Evolutionary conservation across 345 rosid species (phyloP), one percentile per base, ranked within the genome.

Genomic region (Camelina neglecta): DNA sequence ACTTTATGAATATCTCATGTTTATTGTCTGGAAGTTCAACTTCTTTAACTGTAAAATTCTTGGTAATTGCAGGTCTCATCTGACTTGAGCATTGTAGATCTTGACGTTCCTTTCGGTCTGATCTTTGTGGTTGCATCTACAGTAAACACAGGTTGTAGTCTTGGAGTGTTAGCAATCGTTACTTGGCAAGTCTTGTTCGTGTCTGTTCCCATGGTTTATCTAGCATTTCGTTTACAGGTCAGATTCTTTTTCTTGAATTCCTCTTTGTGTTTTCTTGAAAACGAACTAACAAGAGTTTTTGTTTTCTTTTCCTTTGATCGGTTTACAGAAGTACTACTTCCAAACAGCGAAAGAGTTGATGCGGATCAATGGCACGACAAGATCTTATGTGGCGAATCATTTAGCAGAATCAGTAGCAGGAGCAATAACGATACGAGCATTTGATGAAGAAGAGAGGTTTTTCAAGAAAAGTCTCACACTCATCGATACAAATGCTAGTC

Each of bases 141-240:
- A 20, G 65, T 67, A 11, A 90, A 89, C 87, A 67, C 89, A 21
- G 84, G 82, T 62, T 61, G 81, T 67, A 94, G 82, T 78, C 95
- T 94, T 76, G 88, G 89, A 81, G 97, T 90, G 50, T 83, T 94
- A 35, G 89, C 91, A 65, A 85, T 88, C 70, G 86, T 94, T 54
- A 85, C 93, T 24, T 94, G 98, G 98, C 98, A 92, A 85, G 93
- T 89, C 74, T 77, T 94, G 81, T 88, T 94, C 35, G 88, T 90
- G 26, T 84, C 89, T 56, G 76, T 94, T 61, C 98, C 97, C 8
- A 81, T 89, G 83, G 67, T 94, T 18, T 86, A 64, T 72, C 57
- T 84, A 24, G 92, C 95, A 8, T 82, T 90, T 76, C 86, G 84
- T 45, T 84, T 93, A 72, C 99, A 95, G 97, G 97, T 92, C 78